phyloP scores from a whole-genome alignment of 2,329 filamentous ascomycete species.

The Pseudogymnoascus sp. region DNA sequence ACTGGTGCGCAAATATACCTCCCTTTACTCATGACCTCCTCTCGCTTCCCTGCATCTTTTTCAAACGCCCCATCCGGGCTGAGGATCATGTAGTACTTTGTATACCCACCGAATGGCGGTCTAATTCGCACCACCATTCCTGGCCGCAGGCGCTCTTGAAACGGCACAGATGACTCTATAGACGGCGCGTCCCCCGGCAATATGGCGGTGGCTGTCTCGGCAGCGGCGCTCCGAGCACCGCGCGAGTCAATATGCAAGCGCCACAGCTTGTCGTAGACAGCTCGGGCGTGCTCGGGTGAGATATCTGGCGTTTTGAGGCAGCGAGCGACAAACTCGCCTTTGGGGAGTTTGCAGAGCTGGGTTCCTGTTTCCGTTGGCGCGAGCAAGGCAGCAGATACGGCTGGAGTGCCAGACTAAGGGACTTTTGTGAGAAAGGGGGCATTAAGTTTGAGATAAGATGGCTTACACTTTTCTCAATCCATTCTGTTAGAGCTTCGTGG shows the following conservation, averaged over 20 bases:
- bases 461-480: slow-evolving; percentile 37
- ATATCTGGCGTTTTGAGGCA: slow-evolving; percentile 34
- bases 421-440: background rate
- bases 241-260: slow-evolving; percentile 36
- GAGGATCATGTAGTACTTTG: slow-evolving; percentile 31
- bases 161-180: slow-evolving; percentile 22
- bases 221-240: slow-evolving; percentile 9
- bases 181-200: background rate
- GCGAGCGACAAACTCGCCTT: slow-evolving; percentile 34
- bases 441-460: background rate
- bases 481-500: slow-evolving; percentile 32
- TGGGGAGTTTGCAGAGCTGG: slow-evolving; percentile 36
- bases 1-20: slow-evolving; percentile 35
- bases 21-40: slow-evolving; percentile 11
- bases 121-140: slow-evolving; percentile 37
- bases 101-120: slow-evolving; percentile 15
- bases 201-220: background rate
- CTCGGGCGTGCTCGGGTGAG: slow-evolving; percentile 33
- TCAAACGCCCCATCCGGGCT: slow-evolving; percentile 22
- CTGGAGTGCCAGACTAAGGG: slow-evolving; percentile 34
- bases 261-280: slow-evolving; percentile 39
- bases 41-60: slow-evolving; percentile 15
- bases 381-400: slow-evolving; percentile 29
- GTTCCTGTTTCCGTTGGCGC: slow-evolving; percentile 36
- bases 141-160: slow-evolving; percentile 35